A percentile compares a stretch with the other conserved stretches of the same genome.
Evolutionary conservation across 2,329 filamentous ascomycete genomes (phyloP).

Genomic region (Aspergillus sp.): DNA sequence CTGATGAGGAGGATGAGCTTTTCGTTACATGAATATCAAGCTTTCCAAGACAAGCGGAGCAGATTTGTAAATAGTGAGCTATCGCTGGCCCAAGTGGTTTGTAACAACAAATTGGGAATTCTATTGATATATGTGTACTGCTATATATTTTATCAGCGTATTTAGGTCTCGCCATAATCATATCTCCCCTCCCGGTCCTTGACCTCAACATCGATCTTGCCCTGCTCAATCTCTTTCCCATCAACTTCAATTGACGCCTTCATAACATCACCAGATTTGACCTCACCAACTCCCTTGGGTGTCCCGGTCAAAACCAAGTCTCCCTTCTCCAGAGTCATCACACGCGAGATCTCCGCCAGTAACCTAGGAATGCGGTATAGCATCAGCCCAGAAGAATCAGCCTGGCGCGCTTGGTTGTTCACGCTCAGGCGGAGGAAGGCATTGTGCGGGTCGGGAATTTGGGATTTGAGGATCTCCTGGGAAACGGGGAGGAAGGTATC

Average conservation of each 20-base stretch:
- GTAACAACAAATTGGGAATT: not conserved
- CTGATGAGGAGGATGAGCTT: slow-evolving; percentile 28
- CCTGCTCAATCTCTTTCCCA: slow-evolving; percentile 82
- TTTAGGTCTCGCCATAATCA: slow-evolving; percentile 69
- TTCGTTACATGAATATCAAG: slow-evolving; percentile 5
- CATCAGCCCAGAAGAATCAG: slow-evolving; percentile 91
- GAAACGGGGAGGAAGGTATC: slow-evolving; percentile 94
- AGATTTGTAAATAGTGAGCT: not conserved
- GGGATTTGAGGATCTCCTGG: slow-evolving; percentile 73
- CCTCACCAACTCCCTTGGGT: slow-evolving; percentile 88
- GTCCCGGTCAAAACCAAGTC: slow-evolving; percentile 97
- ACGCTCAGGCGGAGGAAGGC: slow-evolving; percentile 83
- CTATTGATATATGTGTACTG: slow-evolving; percentile 5
- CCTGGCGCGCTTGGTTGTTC: slow-evolving; percentile 75
- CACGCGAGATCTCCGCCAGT: slow-evolving; percentile 85
- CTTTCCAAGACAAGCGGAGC: not conserved
- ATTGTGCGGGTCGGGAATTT: slow-evolving; percentile 83
- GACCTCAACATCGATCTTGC: slow-evolving; percentile 78
- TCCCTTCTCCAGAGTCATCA: slow-evolving; percentile 90
- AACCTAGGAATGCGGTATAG: slow-evolving; percentile 86
- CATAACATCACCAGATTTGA: slow-evolving; percentile 83
- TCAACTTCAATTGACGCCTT: slow-evolving; percentile 75
- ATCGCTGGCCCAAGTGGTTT: not conserved
- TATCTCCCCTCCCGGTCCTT: slow-evolving; percentile 77
- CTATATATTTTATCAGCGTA: not conserved